These are phyloP conservation scores for Aspergillus fischeri DNA, from an alignment of 2,329 filamentous ascomycete genomes.

Conservation along the genomic window DNA sequence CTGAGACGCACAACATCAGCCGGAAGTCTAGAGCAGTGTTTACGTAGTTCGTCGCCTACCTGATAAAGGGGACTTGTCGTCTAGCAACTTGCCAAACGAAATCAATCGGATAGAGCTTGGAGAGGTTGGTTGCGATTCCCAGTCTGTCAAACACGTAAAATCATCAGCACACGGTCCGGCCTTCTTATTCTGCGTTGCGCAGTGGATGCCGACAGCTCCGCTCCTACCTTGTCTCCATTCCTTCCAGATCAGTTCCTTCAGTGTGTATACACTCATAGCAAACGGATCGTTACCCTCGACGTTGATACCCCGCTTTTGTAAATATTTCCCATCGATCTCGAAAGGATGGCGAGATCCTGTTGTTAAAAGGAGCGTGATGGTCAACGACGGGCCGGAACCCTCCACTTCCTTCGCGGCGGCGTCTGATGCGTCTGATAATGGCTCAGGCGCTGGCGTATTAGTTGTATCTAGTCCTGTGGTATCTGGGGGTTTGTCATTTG, in stretches of 20 bases:
- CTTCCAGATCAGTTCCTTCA: constrained; percentile 89
- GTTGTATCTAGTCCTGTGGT: constrained; percentile 22
- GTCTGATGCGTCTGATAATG: constrained; percentile 22
- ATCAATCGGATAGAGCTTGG: constrained; percentile 88
- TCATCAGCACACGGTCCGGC: not conserved
- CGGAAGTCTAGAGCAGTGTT: not conserved
- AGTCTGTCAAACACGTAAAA: constrained; percentile 49
- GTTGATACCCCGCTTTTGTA: constrained; percentile 73
- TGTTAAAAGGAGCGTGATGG: constrained; percentile 76
- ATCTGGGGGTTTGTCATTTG: constrained; percentile 14
- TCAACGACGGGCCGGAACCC: constrained; percentile 33
- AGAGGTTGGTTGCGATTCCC: constrained; percentile 80
- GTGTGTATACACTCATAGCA: constrained; percentile 85
- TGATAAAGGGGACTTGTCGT: constrained; percentile 79
- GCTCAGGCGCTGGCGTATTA: constrained; percentile 13
- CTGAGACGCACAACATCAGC: constrained; percentile 43
- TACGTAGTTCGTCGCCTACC: constrained; percentile 54
- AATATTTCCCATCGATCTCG: constrained; percentile 81
- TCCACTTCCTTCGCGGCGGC: constrained; percentile 35
- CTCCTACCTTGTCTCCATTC: constrained; percentile 74
- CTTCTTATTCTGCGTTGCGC: not conserved
- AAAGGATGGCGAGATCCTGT: constrained; percentile 83
- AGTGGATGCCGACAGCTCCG: not conserved
- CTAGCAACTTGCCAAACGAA: constrained; percentile 83
- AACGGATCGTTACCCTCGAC: constrained; percentile 77